phyloP scores from a whole-genome alignment of 1,284 basidiomycete species.

The Irpex rosettiformis region DNA sequence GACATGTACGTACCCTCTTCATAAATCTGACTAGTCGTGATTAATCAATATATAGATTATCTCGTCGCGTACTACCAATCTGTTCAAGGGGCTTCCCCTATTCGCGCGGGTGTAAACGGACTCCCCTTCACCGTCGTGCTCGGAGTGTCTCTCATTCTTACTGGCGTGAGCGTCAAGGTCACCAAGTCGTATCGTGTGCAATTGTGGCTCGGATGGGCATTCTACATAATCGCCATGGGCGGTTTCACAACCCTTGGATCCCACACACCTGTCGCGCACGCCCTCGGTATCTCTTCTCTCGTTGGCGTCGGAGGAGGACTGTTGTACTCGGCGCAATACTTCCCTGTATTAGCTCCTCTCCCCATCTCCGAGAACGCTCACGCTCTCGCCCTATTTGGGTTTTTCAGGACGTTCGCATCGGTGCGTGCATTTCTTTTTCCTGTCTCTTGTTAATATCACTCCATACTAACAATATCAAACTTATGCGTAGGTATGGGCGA shows the following conservation, averaged over 20 bases:
- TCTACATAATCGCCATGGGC: conserved; percentile 22
- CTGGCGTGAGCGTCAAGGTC: conserved; percentile 27
- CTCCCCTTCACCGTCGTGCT: conserved; percentile 33
- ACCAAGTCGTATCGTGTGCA: conserved; percentile 29
- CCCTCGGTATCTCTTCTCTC: conserved; percentile 20
- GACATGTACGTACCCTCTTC: background rate
- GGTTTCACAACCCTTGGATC: conserved; percentile 27
- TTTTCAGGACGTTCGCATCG: conserved; percentile 22
- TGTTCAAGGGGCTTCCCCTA: conserved; percentile 34
- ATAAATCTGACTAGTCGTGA: background rate
- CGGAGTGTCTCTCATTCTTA: conserved; percentile 28
- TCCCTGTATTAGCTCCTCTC: conserved; percentile 24
- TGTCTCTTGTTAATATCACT: no score
- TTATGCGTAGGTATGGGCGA: conserved; percentile 14
- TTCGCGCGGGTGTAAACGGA: conserved; percentile 35
- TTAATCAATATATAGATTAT: conserved; percentile 22
- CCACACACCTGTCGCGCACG: conserved; percentile 22
- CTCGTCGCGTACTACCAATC: conserved; percentile 39
- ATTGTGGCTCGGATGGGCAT: conserved; percentile 28
- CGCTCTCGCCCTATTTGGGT: conserved; percentile 23
- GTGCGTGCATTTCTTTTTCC: conserved; percentile 7
- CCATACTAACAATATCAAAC: no score
- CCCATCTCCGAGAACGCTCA: conserved; percentile 17
- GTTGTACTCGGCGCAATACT: conserved; percentile 25
- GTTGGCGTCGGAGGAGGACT: conserved; percentile 25